These are phyloP conservation scores for Collariella sp. DNA, from an alignment of 495 filamentous ascomycete species.

Conservation along the genomic window DNA sequence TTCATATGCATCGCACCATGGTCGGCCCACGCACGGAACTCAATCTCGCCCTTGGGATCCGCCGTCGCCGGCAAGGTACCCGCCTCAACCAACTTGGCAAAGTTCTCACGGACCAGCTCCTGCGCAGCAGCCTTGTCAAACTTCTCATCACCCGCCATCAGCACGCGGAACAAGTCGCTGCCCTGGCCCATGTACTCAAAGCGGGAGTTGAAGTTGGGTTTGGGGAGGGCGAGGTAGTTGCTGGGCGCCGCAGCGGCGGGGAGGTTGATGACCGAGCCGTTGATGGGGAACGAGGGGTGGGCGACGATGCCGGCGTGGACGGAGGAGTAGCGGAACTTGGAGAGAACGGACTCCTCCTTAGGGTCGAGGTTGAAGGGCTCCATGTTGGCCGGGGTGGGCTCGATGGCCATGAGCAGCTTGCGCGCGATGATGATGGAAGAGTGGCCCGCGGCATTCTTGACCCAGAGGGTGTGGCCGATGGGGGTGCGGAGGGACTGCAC, in stretches of 20 bases:
- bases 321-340: constrained; percentile 25
- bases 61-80: constrained; percentile 20
- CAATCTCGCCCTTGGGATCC: constrained; percentile 12
- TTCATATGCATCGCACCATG: constrained; percentile 35
- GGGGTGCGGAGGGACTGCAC: constrained; percentile 20
- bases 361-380: constrained; percentile 29
- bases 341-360: constrained; percentile 26
- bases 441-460: constrained; percentile 23
- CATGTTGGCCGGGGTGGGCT: constrained; percentile 30
- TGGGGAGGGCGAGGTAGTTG: constrained; percentile 24
- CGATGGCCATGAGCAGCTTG: constrained; percentile 34
- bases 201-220: constrained; percentile 16
- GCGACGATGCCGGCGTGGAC: constrained; percentile 33
- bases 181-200: constrained; percentile 23
- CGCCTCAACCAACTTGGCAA: constrained; percentile 22
- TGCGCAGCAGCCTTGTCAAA: constrained; percentile 23
- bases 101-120: constrained; percentile 21
- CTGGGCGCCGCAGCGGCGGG: constrained; percentile 13
- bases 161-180: constrained; percentile 29
- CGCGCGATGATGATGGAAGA: constrained; percentile 27
- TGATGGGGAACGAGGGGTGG: constrained; percentile 22
- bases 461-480: constrained; percentile 28
- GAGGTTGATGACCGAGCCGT: constrained; percentile 20
- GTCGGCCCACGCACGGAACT: constrained; percentile 29
- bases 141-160: constrained; percentile 32